phyloP scores from a whole-genome alignment of 1,284 basidiomycete genomes.

The Marasmius fiardii region DNA sequence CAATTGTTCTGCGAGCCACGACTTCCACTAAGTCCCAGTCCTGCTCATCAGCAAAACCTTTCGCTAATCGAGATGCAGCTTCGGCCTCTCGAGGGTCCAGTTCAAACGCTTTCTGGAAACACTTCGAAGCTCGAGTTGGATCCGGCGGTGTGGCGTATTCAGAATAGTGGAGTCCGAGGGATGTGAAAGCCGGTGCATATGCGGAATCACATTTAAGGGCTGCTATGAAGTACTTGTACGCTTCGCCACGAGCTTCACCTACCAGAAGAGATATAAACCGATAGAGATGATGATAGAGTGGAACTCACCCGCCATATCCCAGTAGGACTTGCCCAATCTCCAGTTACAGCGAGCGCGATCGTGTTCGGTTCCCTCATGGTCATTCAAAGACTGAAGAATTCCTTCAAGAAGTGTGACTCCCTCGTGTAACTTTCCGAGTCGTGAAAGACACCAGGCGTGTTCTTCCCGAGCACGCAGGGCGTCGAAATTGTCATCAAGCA shows the following conservation, averaged over 20 bases:
- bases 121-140: slow-evolving; percentile 84
- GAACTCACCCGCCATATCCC: slow-evolving; percentile 69
- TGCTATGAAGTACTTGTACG: slow-evolving; percentile 81
- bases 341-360: slow-evolving; percentile 73
- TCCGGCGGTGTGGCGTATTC: slow-evolving; percentile 75
- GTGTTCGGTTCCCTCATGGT: slow-evolving; percentile 46
- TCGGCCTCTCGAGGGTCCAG: slow-evolving; percentile 87
- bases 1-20: slow-evolving; percentile 88
- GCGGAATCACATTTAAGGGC: slow-evolving; percentile 75
- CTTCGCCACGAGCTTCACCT: slow-evolving; percentile 52
- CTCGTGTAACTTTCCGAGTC: slow-evolving; percentile 47
- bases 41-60: slow-evolving; percentile 87
- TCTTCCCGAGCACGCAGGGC: slow-evolving; percentile 80
- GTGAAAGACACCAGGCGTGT: slow-evolving; percentile 81
- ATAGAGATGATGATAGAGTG: not conserved
- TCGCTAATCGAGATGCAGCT: slow-evolving; percentile 82
- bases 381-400: slow-evolving; percentile 58
- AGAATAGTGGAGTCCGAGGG: slow-evolving; percentile 88
- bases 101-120: slow-evolving; percentile 99
- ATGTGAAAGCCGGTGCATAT: slow-evolving; percentile 92
- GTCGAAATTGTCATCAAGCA: slow-evolving; percentile 42
- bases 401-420: slow-evolving; percentile 57
- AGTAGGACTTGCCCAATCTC: slow-evolving; percentile 12
- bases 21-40: slow-evolving; percentile 98
- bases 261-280: slow-evolving; percentile 1